A percentile compares a stretch with the other conserved stretches of the same genome.
These are phyloP conservation scores for Coelastrella sp. DNA, from an alignment of 139 green algal genomes.

Conservation along the genomic window DNA sequence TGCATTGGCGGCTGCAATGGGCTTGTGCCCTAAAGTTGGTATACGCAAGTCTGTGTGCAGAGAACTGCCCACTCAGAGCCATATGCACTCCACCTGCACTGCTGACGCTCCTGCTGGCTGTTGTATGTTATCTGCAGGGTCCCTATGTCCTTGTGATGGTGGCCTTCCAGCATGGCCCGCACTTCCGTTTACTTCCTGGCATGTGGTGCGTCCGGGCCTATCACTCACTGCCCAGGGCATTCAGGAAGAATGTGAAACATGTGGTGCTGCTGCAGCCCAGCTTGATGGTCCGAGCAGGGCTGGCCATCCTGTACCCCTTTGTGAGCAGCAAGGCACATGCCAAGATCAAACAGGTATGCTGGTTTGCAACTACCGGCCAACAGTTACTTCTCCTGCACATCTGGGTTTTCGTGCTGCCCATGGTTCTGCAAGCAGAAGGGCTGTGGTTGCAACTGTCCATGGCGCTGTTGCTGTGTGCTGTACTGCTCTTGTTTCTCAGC, in stretches of 20 bases:
- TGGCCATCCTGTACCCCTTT: conserved; percentile 78
- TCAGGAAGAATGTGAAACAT: conserved; percentile 87
- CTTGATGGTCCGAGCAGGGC: conserved; percentile 64
- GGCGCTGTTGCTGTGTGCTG: no score
- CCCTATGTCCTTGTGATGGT: conserved; percentile 62
- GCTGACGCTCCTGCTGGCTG: no score
- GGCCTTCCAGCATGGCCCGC: conserved; percentile 37
- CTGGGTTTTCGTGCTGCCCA: no score
- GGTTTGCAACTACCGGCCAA: not conserved
- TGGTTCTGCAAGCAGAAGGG: no score
- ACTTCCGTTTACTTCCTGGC: conserved; percentile 53
- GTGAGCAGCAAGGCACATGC: conserved; percentile 73
- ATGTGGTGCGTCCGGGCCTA: conserved; percentile 83
- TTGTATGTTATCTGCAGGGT: conserved; percentile 16
- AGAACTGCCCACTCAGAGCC: no score
- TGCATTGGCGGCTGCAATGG: not conserved
- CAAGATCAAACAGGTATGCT: conserved; percentile 77
- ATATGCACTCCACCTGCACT: no score
- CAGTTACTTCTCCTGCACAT: not conserved
- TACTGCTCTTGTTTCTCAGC: no score
- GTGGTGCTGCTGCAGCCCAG: conserved; percentile 82
- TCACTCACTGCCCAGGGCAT: conserved; percentile 65
- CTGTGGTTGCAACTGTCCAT: no score
- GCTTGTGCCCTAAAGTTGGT: no score
- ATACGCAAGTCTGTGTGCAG: no score